Evolutionary conservation across 176 grass and related monocot species (phyloP).

Genomic region (Triticum timopheevii): DNA sequence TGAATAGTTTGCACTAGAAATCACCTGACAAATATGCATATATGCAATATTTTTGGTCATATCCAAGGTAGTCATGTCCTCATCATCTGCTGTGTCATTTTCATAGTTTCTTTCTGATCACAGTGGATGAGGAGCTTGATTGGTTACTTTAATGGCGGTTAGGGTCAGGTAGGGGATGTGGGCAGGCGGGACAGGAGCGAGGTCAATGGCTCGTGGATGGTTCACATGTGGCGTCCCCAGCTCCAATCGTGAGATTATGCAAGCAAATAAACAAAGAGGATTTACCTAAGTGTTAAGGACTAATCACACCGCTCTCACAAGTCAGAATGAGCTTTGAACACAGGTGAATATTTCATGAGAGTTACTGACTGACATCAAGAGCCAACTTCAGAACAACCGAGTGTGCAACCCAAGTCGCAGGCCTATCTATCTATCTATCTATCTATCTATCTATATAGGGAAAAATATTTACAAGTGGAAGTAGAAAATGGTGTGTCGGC

Average conservation of each 20-base stretch:
- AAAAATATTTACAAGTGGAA: neutral
- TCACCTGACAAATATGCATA: too few relatives aligned
- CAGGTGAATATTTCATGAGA: neutral
- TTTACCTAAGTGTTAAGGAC: neutral
- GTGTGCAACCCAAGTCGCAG: neutral
- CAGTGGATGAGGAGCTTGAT: neutral
- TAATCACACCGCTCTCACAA: neutral
- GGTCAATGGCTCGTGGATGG: neutral
- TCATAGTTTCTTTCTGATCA: too few relatives aligned
- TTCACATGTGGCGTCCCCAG: slow-evolving; percentile 2
- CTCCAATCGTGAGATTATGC: neutral
- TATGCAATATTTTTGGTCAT: too few relatives aligned
- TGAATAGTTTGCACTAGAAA: too few relatives aligned
- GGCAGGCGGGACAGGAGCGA: neutral
- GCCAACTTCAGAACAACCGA: neutral
- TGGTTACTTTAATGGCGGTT: neutral
- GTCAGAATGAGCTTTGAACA: neutral
- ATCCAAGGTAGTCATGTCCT: too few relatives aligned
- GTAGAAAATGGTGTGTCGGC: too few relatives aligned
- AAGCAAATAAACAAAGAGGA: neutral
- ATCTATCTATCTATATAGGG: neutral
- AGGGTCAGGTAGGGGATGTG: too few relatives aligned
- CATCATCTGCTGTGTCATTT: too few relatives aligned
- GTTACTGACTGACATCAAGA: neutral
- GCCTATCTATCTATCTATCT: too few relatives aligned